Percentiles rank a stretch among this genome's conserved stretches.
Conservation (phyloP, 768 basidiomycete species). For the Clavulina sp. region DNA sequence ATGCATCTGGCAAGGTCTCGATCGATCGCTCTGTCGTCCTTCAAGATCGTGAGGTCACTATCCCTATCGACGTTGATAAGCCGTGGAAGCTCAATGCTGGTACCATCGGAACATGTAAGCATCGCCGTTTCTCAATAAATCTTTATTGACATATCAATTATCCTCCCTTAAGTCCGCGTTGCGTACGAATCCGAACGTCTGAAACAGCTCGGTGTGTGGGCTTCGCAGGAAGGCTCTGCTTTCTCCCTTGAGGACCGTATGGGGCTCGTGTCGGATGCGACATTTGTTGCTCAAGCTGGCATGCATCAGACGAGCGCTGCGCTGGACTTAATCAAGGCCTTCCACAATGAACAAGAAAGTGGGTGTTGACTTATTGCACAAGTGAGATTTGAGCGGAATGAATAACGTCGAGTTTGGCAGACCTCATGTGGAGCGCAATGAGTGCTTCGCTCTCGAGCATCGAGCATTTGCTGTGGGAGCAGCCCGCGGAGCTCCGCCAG, state of each 20-base stretch:
- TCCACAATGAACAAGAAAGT: conserved; percentile 67
- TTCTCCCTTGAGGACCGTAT: conserved; percentile 78
- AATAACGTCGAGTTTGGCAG: conserved; percentile 28
- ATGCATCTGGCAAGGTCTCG: conserved; percentile 34
- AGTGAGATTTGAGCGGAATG: not conserved
- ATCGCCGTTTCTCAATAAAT: not conserved
- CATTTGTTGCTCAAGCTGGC: conserved; percentile 68
- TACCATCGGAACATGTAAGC: conserved; percentile 76
- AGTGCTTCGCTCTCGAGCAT: conserved; percentile 36
- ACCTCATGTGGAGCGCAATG: conserved; percentile 68
- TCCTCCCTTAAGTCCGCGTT: conserved; percentile 45
- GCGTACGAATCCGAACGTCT: conserved; percentile 70
- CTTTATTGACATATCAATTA: not conserved
- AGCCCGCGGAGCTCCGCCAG: conserved; percentile 31
- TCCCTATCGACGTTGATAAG: conserved; percentile 55
- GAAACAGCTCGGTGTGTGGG: conserved; percentile 60
- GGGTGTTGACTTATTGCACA: conserved; percentile 16
- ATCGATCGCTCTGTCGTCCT: conserved; percentile 51
- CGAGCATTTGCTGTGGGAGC: conserved; percentile 68
- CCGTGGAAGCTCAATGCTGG: conserved; percentile 84
- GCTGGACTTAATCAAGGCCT: conserved; percentile 49
- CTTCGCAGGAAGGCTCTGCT: conserved; percentile 40
- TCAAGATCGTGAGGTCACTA: conserved; percentile 43
- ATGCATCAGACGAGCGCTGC: conserved; percentile 58
- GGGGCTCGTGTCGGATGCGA: conserved; percentile 70